Evolutionary conservation across 2,329 filamentous ascomycete genomes (phyloP), one percentile per base, ranked within the genome.

Genomic region (Trichophyton rubrum): DNA sequence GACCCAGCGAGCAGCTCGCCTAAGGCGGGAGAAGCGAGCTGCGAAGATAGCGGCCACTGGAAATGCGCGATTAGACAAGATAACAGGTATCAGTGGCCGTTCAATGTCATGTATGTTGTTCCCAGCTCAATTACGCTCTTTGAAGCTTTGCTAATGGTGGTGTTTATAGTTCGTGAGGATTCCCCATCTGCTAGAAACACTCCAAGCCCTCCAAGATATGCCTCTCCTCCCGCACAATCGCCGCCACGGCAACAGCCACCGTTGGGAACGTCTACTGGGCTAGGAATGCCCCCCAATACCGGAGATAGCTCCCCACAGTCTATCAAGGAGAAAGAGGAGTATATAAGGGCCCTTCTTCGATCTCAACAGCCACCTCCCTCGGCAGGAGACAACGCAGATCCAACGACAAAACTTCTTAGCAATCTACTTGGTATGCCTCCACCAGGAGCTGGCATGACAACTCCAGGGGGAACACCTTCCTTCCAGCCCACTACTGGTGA

Each of bases 1-100:
- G 15, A 74, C 75, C 17, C 77, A 79, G 63, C 69, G 70, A 64
- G 78, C 82, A 66, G 82, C 83, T 57, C 81, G 83, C 55, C 74
- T 84, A 60, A 80, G 84, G 47, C 81, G 83, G 62, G 83, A 86
- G 69, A 82, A 83, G 63, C 79, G 83, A 17, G 80, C 84, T 67
- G 82, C 82, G 60, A 86, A 85, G 72, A 81, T 85, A 68, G 78
- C 76, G 64, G 78, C 79, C 53, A 78, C 79, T 63, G 83, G 82
- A 59, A 78, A 80, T 43, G 79, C 80, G 41, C 78, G 84, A 63
- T 74, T 86, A 49, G 80, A 84, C 61, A 81, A 82, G 66, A 86
- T 86, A 70, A 84, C 82, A 43, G 78, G 78, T 41, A 69, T 85
- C 59, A 83, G 82, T 61, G 84, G 82, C 64, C 73, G 77, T 55